phyloP scores from a whole-genome alignment of 148 eudicot species.

The Vaccinium corymbosum region DNA sequence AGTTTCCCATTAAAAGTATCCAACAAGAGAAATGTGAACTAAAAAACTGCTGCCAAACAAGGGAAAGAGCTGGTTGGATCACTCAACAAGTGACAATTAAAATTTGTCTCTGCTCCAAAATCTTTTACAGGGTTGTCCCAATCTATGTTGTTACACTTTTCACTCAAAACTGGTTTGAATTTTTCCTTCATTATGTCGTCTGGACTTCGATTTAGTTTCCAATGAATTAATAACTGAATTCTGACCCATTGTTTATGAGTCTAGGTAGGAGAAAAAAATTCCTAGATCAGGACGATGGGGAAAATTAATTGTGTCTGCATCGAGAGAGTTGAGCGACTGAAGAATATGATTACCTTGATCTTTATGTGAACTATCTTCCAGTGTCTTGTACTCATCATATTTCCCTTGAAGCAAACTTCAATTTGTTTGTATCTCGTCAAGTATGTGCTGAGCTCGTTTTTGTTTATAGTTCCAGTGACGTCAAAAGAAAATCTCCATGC shows the following conservation, averaged over 20 bases:
- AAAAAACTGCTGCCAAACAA: too few relatives aligned
- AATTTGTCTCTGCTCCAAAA: too few relatives aligned
- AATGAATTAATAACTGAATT: neutral
- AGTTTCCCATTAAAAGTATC: neutral
- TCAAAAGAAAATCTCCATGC: slow-evolving; percentile 52
- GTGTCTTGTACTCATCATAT: neutral
- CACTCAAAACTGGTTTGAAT: too few relatives aligned
- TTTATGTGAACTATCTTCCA: neutral
- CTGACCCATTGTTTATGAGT: neutral
- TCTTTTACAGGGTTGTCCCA: too few relatives aligned
- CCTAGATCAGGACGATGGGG: neutral
- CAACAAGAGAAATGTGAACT: neutral
- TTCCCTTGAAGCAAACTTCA: neutral
- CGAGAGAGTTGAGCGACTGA: neutral
- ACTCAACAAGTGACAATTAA: too few relatives aligned
- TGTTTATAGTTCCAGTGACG: neutral
- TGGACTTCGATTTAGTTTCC: too few relatives aligned
- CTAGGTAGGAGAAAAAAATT: neutral
- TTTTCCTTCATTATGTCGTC: too few relatives aligned
- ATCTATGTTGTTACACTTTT: too few relatives aligned
- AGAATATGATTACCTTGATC: slow-evolving; percentile 3
- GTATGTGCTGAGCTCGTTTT: slow-evolving; percentile 2
- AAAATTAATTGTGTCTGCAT: neutral
- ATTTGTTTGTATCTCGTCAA: neutral
- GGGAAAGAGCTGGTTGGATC: too few relatives aligned